These are phyloP conservation scores for Taxawa tesnikishii DNA, from an alignment of 2,329 filamentous ascomycete genomes.

Conservation along the genomic window DNA sequence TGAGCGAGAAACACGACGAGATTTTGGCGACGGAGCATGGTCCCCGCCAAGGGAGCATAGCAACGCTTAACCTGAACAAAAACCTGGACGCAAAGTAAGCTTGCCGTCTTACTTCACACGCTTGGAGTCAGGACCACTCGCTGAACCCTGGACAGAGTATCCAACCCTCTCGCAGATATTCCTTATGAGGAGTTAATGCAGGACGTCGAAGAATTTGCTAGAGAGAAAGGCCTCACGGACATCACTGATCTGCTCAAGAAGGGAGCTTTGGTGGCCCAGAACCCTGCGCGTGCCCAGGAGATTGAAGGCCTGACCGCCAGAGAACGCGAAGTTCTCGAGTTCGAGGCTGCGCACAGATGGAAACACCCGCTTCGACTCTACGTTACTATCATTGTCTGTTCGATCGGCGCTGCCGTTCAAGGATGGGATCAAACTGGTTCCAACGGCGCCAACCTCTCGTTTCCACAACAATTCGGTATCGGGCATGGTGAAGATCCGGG, in stretches of 20 bases:
- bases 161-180: not conserved
- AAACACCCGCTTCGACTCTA: slow-evolving; percentile 48
- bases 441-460: slow-evolving; percentile 41
- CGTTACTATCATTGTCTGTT: slow-evolving; percentile 42
- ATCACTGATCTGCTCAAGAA: slow-evolving; percentile 37
- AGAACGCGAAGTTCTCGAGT: slow-evolving; percentile 45
- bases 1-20: too few relatives aligned
- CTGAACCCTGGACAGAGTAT: too few relatives aligned
- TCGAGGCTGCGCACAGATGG: slow-evolving; percentile 56
- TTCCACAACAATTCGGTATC: slow-evolving; percentile 26
- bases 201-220: not conserved
- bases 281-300: slow-evolving; percentile 49
- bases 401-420: slow-evolving; percentile 27
- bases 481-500: slow-evolving; percentile 11
- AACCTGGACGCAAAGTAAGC: too few relatives aligned
- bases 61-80: too few relatives aligned
- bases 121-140: too few relatives aligned
- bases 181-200: not conserved
- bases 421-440: slow-evolving; percentile 42
- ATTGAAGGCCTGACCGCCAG: slow-evolving; percentile 47
- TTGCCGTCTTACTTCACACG: too few relatives aligned
- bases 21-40: too few relatives aligned
- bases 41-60: too few relatives aligned
- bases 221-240: not conserved
- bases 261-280: slow-evolving; percentile 61